phyloP scores from a whole-genome alignment of 2,329 filamentous ascomycete genomes.

The Lachnellula occidentalis region DNA sequence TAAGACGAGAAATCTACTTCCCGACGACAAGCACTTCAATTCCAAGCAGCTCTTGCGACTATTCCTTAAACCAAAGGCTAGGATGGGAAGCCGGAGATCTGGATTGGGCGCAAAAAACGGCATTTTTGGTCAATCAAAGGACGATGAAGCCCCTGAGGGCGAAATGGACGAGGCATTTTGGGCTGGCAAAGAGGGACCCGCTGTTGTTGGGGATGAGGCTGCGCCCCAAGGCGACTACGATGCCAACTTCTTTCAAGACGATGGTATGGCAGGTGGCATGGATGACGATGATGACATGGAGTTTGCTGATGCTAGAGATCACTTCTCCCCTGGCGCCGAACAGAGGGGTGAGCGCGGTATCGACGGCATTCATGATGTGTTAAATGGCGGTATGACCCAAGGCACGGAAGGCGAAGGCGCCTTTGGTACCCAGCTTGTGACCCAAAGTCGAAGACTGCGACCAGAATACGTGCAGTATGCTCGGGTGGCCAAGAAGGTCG shows the following conservation, averaged over 20 bases:
- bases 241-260: slow-evolving; percentile 95
- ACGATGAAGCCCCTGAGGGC: slow-evolving; percentile 56
- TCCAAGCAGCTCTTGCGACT: slow-evolving; percentile 83
- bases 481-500: slow-evolving; percentile 65
- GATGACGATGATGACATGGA: slow-evolving; percentile 61
- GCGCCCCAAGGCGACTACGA: slow-evolving; percentile 77
- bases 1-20: slow-evolving; percentile 85
- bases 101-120: slow-evolving; percentile 42
- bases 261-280: slow-evolving; percentile 59
- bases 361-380: slow-evolving; percentile 45
- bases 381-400: slow-evolving; percentile 45
- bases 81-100: slow-evolving; percentile 62
- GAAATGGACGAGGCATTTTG: slow-evolving; percentile 96
- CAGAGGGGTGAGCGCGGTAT: slow-evolving; percentile 39
- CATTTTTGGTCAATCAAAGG: slow-evolving; percentile 41
- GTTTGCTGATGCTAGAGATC: slow-evolving; percentile 76
- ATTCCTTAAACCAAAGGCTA: slow-evolving; percentile 91
- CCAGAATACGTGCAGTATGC: slow-evolving; percentile 69
- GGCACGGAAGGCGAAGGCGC: slow-evolving; percentile 36
- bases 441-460: slow-evolving; percentile 55
- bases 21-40: slow-evolving; percentile 98
- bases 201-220: slow-evolving; percentile 43
- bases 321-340: slow-evolving; percentile 62
- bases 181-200: slow-evolving; percentile 61
- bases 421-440: slow-evolving; percentile 64